Conservation (phyloP, 257 asterid species). For the Petunia axillaris region DNA sequence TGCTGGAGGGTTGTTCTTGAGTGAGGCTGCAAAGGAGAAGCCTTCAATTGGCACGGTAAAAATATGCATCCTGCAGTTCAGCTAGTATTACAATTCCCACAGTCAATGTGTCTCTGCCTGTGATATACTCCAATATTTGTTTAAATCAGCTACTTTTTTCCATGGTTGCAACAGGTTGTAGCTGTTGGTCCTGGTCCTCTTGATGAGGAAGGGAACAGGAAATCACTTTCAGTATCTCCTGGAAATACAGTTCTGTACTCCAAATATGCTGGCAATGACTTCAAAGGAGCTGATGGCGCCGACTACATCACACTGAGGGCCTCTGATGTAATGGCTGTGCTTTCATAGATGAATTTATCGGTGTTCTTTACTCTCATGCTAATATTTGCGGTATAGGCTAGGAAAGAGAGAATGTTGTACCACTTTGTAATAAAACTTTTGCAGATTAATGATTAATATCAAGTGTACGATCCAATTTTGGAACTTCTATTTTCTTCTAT, state of each 20-base stretch:
- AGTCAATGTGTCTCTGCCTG: background rate
- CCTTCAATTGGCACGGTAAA: conserved; percentile 93
- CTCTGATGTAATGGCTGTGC: conserved; percentile 82
- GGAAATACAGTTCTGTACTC: conserved; percentile 86
- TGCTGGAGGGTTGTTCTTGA: conserved; percentile 85
- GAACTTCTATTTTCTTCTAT: background rate
- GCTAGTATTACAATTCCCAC: background rate
- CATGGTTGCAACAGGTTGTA: conserved; percentile 50
- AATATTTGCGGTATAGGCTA: background rate
- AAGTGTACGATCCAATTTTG: background rate
- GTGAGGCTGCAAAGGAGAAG: conserved; percentile 82
- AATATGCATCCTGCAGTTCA: background rate
- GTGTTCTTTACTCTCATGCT: background rate
- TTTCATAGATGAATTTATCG: conserved; percentile 44
- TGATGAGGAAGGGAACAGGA: conserved; percentile 88
- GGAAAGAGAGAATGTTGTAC: background rate
- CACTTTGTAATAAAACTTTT: background rate
- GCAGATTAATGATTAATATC: background rate
- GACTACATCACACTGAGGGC: conserved; percentile 77
- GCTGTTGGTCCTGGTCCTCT: conserved; percentile 90
- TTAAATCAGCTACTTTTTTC: background rate
- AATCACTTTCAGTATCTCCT: conserved; percentile 60
- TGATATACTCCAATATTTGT: background rate
- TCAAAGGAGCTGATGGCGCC: conserved; percentile 74
- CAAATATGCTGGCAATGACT: conserved; percentile 91